Percentiles rank a stretch among this genome's conserved stretches.
Evolutionary conservation across 2,329 filamentous ascomycete genomes (phyloP).

Genomic region (Beauveria scarabaeidicola): DNA sequence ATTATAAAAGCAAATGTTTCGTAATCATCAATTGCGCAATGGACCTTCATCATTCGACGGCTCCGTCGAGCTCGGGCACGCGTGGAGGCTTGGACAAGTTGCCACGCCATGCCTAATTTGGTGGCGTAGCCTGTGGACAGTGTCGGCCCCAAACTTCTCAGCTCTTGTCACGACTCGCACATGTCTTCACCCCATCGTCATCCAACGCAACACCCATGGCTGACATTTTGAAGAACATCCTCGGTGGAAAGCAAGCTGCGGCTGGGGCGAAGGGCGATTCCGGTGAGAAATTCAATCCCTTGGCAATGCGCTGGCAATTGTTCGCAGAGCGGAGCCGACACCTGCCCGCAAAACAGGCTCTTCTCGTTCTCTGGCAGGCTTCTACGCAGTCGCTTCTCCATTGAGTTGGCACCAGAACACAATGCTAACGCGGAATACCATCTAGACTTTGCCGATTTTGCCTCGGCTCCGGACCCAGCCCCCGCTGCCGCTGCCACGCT

Average conservation of each 20-base stretch:
- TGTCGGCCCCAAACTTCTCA: constrained; percentile 2
- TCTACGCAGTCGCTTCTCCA: not conserved
- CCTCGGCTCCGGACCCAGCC: constrained; percentile 62
- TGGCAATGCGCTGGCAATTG: not conserved
- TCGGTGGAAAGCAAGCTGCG: constrained; percentile 52
- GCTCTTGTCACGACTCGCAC: constrained; percentile 11
- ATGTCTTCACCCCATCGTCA: constrained; percentile 12
- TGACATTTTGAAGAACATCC: constrained; percentile 57
- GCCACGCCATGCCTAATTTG: constrained; percentile 10
- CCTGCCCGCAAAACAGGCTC: not conserved
- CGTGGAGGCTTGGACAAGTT: not conserved
- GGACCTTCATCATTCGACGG: not conserved
- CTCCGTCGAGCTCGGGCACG: not conserved
- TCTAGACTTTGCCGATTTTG: constrained; percentile 90
- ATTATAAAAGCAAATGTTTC: not conserved
- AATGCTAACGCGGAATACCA: constrained; percentile 18
- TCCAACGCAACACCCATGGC: constrained; percentile 37
- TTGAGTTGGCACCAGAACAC: not conserved
- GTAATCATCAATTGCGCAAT: not conserved
- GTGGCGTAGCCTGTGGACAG: not conserved
- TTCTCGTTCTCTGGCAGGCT: not conserved
- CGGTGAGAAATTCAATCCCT: constrained; percentile 38
- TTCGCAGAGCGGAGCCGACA: not conserved
- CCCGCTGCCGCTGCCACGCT: constrained; percentile 41
- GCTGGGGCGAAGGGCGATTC: constrained; percentile 50